Evolutionary conservation across 371 early-diverging fungal species (phyloP).

Genomic region (Mortierella polycephala): DNA sequence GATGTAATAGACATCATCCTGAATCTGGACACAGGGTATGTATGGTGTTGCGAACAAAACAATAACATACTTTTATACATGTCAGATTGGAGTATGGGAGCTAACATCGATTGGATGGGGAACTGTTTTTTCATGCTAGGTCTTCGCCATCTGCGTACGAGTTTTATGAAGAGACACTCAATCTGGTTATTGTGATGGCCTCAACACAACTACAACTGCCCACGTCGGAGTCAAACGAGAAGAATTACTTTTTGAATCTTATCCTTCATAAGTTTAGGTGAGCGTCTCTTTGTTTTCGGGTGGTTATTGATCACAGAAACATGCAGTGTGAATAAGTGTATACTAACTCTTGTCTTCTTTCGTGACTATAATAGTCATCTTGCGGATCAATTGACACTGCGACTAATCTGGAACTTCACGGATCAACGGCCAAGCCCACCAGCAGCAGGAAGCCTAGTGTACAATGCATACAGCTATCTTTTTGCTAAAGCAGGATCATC

Average conservation of each 20-base stretch:
- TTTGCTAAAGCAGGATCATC: constrained; percentile 64
- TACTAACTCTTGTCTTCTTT: background rate
- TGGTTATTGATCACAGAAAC: too few species aligned
- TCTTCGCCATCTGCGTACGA: constrained; percentile 69
- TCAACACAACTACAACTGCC: constrained; percentile 73
- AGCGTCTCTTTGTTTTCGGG: background rate
- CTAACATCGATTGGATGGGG: too few species aligned
- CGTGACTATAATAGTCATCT: constrained; percentile 55
- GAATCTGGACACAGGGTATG: constrained; percentile 72
- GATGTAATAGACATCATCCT: constrained; percentile 66
- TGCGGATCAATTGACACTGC: constrained; percentile 66
- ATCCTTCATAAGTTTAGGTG: constrained; percentile 66
- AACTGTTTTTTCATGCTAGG: constrained; percentile 41
- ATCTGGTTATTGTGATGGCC: constrained; percentile 69
- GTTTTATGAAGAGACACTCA: constrained; percentile 76
- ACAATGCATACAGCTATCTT: constrained; percentile 77
- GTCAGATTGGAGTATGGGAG: too few species aligned
- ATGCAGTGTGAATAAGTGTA: background rate
- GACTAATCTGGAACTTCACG: constrained; percentile 71
- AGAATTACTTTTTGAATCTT: constrained; percentile 73
- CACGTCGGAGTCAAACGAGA: constrained; percentile 54
- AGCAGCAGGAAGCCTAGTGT: constrained; percentile 70
- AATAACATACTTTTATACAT: too few species aligned
- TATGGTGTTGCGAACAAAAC: background rate
- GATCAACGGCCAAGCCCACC: constrained; percentile 69